phyloP scores from a whole-genome alignment of 2,329 filamentous ascomycete species.

The Pseudocercospora fuligena region DNA sequence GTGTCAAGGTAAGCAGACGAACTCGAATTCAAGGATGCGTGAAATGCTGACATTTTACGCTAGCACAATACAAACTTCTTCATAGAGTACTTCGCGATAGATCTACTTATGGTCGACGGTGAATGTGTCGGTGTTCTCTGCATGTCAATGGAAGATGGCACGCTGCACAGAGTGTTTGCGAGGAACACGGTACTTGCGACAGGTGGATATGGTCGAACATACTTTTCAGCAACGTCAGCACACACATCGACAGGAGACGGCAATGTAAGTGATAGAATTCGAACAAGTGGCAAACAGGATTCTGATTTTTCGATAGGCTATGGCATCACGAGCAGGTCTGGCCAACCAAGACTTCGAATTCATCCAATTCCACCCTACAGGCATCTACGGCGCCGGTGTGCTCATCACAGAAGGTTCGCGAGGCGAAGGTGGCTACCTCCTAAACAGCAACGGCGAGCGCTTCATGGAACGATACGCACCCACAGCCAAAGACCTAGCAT shows the following conservation, averaged over 20 bases:
- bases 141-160: slow-evolving; percentile 57
- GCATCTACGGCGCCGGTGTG: slow-evolving; percentile 57
- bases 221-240: slow-evolving; percentile 56
- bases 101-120: slow-evolving; percentile 55
- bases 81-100: slow-evolving; percentile 57
- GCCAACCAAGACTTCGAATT: slow-evolving; percentile 59
- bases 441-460: slow-evolving; percentile 55
- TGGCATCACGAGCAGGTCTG: slow-evolving; percentile 55
- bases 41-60: slow-evolving; percentile 5
- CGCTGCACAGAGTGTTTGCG: slow-evolving; percentile 54
- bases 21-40: not conserved
- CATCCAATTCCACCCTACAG: slow-evolving; percentile 57
- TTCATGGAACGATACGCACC: slow-evolving; percentile 60
- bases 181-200: slow-evolving; percentile 56
- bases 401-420: slow-evolving; percentile 57
- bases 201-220: slow-evolving; percentile 56
- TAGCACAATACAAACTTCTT: slow-evolving; percentile 55
- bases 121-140: slow-evolving; percentile 54
- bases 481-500: slow-evolving; percentile 56
- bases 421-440: slow-evolving; percentile 56
- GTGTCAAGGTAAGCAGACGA: slow-evolving; percentile 56
- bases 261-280: slow-evolving; percentile 36
- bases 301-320: slow-evolving; percentile 41
- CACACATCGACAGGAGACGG: slow-evolving; percentile 58
- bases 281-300: not conserved